phyloP scores from a whole-genome alignment of 2,329 filamentous ascomycete genomes.

The Sporothrix sp. region DNA sequence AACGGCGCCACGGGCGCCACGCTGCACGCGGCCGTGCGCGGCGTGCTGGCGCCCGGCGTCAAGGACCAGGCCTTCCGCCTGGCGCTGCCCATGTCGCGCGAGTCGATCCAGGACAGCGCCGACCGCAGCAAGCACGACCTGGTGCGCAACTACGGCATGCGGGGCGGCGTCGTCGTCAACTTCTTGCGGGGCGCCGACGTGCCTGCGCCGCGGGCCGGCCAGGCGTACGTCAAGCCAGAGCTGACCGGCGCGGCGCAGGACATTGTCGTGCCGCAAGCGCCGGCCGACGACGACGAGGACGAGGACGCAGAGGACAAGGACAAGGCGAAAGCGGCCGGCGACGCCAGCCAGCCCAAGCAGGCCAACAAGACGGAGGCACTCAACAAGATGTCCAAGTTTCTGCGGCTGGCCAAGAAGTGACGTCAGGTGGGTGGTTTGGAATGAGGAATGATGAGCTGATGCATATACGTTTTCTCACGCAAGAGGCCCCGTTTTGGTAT shows the following conservation, averaged over 20 bases:
- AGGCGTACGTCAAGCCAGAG: conserved; percentile 47
- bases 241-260: conserved; percentile 55
- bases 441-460: too few species aligned
- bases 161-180: conserved; percentile 62
- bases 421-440: background rate
- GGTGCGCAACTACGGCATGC: conserved; percentile 64
- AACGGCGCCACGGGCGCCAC: conserved; percentile 58
- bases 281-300: conserved; percentile 30
- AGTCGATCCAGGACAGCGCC: conserved; percentile 37
- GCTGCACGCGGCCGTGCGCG: conserved; percentile 65
- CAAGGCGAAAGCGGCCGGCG: conserved; percentile 20
- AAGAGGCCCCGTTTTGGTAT: too few species aligned
- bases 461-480: too few species aligned
- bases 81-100: conserved; percentile 48
- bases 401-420: conserved; percentile 18
- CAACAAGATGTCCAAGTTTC: conserved; percentile 19
- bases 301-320: conserved; percentile 26
- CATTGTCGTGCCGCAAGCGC: conserved; percentile 53
- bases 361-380: conserved; percentile 27
- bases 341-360: conserved; percentile 20
- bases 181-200: conserved; percentile 63
- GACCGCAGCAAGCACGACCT: conserved; percentile 41
- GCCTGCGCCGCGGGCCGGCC: conserved; percentile 39
- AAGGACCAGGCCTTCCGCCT: conserved; percentile 61
- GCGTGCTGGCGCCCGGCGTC: conserved; percentile 56